Base-by-base conservation (phyloP, 23 red algal species). In the Gracilaria vermiculophylla region DNA sequence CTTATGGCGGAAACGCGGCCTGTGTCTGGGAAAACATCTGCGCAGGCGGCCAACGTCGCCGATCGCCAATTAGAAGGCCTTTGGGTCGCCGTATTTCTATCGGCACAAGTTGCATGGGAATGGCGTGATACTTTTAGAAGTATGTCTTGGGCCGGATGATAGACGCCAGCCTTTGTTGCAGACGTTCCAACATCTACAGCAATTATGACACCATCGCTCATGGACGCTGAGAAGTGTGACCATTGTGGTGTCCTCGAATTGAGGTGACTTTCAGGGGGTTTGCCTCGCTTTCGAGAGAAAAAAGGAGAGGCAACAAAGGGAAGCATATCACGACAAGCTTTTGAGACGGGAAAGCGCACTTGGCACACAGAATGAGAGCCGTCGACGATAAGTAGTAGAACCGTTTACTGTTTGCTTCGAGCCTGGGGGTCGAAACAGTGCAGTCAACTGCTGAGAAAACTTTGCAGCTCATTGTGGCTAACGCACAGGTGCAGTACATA, bases 181-280 rank as follows among this genome's bases (percentile, higher is more conserved):
- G 84, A 88, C 11, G 84, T 77, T 37, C 84, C 84, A 32, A 88
- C 84, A 47, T 88, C 84, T 13, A 88, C 28, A 21, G 54, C 66
- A 19, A 88, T 47, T 61, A 88, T 65, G 5, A 19, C 69, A 12
- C 47, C 67, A 73, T 73, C 67, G 27, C 14, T 36, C 58, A 64
- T 35, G 0, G 29, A 64, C 12, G 15, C 14, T 16, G 58, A 34
- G 2, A 9, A 16, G 58, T 0, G 6, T 64, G 9, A 16, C 29
- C 5, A 34, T 64, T 0, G 58, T 2, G 9, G 0, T 35, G 25
- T 64, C 29, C 29, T 34, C 2, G 14, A 64, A 3, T 31, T 5
- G 14, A 64, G 12, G 29, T 14, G 0, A 36, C 17, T 28, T 64
- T 28, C 28, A 64, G 17, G 6, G 12, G 29, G 3, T 34, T 36